A percentile compares a stretch with the other conserved stretches of the same genome.
Conservation (phyloP, 345 rosid genomes). For the Gossypium arboreum region DNA sequence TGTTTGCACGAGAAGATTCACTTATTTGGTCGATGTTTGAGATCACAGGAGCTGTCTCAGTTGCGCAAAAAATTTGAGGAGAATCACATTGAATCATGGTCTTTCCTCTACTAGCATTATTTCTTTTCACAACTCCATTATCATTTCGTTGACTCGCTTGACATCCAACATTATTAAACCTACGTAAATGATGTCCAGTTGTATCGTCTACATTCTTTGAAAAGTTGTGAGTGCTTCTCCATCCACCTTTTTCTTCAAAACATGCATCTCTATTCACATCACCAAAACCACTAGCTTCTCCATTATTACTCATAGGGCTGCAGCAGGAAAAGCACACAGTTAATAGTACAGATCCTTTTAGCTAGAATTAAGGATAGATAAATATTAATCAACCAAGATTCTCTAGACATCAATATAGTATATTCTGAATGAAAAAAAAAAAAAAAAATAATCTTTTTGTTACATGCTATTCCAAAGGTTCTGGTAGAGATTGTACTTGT, state of each 20-base stretch:
- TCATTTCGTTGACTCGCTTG: slow-evolving; percentile 19
- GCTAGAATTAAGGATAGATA: slow-evolving; percentile 5
- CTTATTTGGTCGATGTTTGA: slow-evolving; percentile 17
- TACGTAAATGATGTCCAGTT: slow-evolving; percentile 11
- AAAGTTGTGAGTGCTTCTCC: slow-evolving; percentile 52
- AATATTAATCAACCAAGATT: slow-evolving; percentile 6
- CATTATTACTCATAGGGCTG: slow-evolving; percentile 25
- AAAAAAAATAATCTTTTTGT: neutral
- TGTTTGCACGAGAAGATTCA: slow-evolving; percentile 16
- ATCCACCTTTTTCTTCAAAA: slow-evolving; percentile 37
- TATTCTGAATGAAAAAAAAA: neutral
- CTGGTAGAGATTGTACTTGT: neutral
- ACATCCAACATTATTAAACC: slow-evolving; percentile 23
- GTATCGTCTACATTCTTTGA: slow-evolving; percentile 18
- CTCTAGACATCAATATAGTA: neutral
- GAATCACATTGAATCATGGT: slow-evolving; percentile 12
- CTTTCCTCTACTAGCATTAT: slow-evolving; percentile 26
- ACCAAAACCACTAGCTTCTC: slow-evolving; percentile 25
- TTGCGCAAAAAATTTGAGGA: slow-evolving; percentile 13
- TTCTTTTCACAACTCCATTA: slow-evolving; percentile 21
- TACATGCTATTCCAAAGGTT: slow-evolving; percentile 8
- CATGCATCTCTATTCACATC: slow-evolving; percentile 24
- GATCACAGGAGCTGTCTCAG: slow-evolving; percentile 25
- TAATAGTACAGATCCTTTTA: neutral
- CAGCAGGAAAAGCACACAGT: slow-evolving; percentile 17